Percentiles rank a stretch among this genome's conserved stretches.
Evolutionary conservation across 345 rosid species (phyloP).

Genomic region (Gynandropsis gynandra): DNA sequence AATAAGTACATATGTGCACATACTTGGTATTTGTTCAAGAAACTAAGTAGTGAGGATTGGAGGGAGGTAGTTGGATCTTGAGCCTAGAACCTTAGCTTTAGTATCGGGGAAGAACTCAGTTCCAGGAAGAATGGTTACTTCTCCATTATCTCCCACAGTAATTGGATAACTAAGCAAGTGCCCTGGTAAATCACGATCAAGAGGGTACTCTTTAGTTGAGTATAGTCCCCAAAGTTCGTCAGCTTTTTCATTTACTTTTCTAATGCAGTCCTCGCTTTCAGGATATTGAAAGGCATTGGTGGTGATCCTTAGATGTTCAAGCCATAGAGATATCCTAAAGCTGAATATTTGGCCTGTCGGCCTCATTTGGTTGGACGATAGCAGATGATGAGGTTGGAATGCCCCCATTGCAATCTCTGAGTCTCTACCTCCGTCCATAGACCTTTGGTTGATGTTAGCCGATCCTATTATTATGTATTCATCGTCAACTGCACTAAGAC

Average conservation of each 20-base stretch:
- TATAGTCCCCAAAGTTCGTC: slow-evolving; percentile 39
- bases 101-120: slow-evolving; percentile 60
- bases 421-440: slow-evolving; percentile 84
- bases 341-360: slow-evolving; percentile 45
- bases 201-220: slow-evolving; percentile 16
- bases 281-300: slow-evolving; percentile 24
- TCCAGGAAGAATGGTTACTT: slow-evolving; percentile 33
- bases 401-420: slow-evolving; percentile 89
- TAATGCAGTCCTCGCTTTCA: slow-evolving; percentile 34
- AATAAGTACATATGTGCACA: too few species aligned
- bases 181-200: slow-evolving; percentile 29
- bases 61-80: slow-evolving; percentile 38
- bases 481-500: slow-evolving; percentile 55
- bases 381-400: slow-evolving; percentile 56
- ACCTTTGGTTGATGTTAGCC: slow-evolving; percentile 86
- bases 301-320: slow-evolving; percentile 39
- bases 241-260: slow-evolving; percentile 32
- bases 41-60: slow-evolving; percentile 57
- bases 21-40: background rate
- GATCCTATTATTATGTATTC: slow-evolving; percentile 89
- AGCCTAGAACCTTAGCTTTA: slow-evolving; percentile 51
- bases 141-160: slow-evolving; percentile 34
- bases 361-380: slow-evolving; percentile 16
- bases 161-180: slow-evolving; percentile 68
- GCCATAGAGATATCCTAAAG: slow-evolving; percentile 64